Percentiles rank a stretch among this genome's conserved stretches.
These are phyloP conservation scores for Puccinia coronata DNA, from an alignment of 1,284 basidiomycete species.

Conservation along the genomic window DNA sequence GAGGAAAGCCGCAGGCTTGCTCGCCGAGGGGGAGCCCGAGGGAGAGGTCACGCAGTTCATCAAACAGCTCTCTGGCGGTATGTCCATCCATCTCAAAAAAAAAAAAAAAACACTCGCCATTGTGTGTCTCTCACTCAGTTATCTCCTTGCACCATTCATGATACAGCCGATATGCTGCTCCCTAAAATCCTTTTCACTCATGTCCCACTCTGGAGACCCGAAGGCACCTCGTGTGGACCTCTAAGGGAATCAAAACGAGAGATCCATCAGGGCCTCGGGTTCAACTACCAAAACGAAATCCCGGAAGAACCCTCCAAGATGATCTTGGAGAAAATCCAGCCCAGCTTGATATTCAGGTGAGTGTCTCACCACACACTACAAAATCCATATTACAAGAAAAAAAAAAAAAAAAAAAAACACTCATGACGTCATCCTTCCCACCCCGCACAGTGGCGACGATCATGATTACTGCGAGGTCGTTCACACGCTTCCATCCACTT, in stretches of 20 bases:
- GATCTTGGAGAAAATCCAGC: conserved; percentile 69
- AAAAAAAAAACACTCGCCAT: too few relatives aligned
- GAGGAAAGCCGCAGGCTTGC: conserved; percentile 65
- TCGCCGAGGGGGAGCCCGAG: conserved; percentile 67
- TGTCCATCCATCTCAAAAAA: conserved; percentile 46
- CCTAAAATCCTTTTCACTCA: conserved; percentile 75
- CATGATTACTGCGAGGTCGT: conserved; percentile 81
- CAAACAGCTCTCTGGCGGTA: conserved; percentile 38
- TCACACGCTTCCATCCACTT: conserved; percentile 60
- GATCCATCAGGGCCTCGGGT: conserved; percentile 72
- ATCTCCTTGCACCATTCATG: not conserved
- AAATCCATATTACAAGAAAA: conserved; percentile 7
- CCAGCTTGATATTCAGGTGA: conserved; percentile 72
- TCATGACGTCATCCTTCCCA: too few relatives aligned
- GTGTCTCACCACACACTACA: too few relatives aligned
- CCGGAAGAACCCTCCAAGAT: conserved; percentile 72
- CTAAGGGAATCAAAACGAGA: conserved; percentile 68
- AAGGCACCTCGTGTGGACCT: conserved; percentile 71
- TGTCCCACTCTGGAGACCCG: conserved; percentile 75
- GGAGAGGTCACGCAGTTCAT: conserved; percentile 60
- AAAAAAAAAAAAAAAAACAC: not conserved
- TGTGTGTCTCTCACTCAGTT: too few relatives aligned
- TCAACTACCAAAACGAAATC: conserved; percentile 78
- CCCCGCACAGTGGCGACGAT: conserved; percentile 78
- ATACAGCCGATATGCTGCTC: conserved; percentile 35